These are phyloP conservation scores for Silene vulgaris DNA, from an alignment of 179 eudicot species.

Conservation along the genomic window DNA sequence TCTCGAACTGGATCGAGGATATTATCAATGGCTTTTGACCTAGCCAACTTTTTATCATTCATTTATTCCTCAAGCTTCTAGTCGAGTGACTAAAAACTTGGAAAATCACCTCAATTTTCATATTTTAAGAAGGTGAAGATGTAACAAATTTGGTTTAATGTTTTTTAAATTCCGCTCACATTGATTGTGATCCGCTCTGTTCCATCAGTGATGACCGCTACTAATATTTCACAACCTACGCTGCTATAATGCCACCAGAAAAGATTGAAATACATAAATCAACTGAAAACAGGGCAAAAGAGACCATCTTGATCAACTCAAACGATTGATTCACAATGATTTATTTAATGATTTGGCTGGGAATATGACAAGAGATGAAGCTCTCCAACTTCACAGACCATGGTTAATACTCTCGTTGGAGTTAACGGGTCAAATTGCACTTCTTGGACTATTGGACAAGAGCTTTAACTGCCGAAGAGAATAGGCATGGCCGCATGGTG, in stretches of 20 bases:
- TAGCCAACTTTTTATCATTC: no score
- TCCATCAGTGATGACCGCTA: no score
- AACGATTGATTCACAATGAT: constrained; percentile 32
- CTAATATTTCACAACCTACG: no score
- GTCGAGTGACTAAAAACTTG: no score
- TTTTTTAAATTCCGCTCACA: no score
- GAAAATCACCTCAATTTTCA: no score
- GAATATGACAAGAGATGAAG: constrained; percentile 39
- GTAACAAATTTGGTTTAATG: no score
- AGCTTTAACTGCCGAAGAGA: constrained; percentile 41
- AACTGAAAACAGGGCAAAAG: constrained; percentile 32
- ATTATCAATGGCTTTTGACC: no score
- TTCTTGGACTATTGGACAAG: constrained; percentile 29
- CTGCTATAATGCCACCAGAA: constrained; percentile 27
- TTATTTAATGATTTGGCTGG: constrained; percentile 30
- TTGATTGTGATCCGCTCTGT: no score
- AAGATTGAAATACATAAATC: constrained; percentile 37
- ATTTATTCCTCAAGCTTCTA: no score
- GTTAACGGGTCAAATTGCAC: constrained; percentile 36
- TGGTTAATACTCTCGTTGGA: constrained; percentile 34
- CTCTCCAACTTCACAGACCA: constrained; percentile 40
- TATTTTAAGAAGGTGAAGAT: no score
- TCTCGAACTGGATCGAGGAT: no score
- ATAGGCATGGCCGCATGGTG: constrained; percentile 33
- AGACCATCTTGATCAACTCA: constrained; percentile 26